A percentile compares a stretch with the other conserved stretches of the same genome.
phyloP scores from a whole-genome alignment of 2,329 filamentous ascomycete genomes.

The Boeremia exigua region DNA sequence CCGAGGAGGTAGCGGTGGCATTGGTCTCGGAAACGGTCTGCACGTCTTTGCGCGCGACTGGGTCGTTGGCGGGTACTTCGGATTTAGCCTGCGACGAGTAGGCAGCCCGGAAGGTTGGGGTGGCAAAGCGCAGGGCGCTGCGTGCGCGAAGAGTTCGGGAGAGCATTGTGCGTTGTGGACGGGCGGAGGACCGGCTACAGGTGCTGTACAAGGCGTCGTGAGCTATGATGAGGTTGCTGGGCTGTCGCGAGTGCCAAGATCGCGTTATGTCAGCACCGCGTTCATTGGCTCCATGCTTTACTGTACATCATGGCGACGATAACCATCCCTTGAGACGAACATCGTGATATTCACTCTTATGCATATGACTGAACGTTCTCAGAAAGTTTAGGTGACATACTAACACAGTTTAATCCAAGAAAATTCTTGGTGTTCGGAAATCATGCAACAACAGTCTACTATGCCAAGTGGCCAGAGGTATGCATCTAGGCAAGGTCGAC shows the following conservation, averaged over 20 bases:
- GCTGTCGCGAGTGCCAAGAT: slow-evolving; percentile 5
- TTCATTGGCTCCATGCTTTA: not conserved
- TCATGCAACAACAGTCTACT: no score
- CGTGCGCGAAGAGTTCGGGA: slow-evolving; percentile 36
- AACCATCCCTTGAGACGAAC: not conserved
- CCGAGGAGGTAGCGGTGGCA: slow-evolving; percentile 60
- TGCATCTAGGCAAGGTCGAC: slow-evolving; percentile 33
- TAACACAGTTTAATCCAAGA: no score
- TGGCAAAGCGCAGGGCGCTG: slow-evolving; percentile 34
- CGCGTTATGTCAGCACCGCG: slow-evolving; percentile 10
- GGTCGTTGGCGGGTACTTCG: slow-evolving; percentile 71
- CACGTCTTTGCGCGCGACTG: slow-evolving; percentile 56
- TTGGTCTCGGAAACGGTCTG: slow-evolving; percentile 67
- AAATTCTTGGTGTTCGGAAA: no score
- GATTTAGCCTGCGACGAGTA: slow-evolving; percentile 32
- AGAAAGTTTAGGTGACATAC: no score
- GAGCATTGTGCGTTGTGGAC: slow-evolving; percentile 29
- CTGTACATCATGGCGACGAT: not conserved
- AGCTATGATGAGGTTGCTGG: slow-evolving; percentile 16
- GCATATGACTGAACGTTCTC: no score
- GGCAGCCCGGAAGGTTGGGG: slow-evolving; percentile 31
- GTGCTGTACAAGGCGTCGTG: slow-evolving; percentile 4
- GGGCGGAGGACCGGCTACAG: slow-evolving; percentile 5
- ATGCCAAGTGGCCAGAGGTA: not conserved
- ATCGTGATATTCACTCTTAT: no score